Evolutionary conservation across 2,329 filamentous ascomycete genomes (phyloP).

Genomic region (Microdochium trichocladiopsis): DNA sequence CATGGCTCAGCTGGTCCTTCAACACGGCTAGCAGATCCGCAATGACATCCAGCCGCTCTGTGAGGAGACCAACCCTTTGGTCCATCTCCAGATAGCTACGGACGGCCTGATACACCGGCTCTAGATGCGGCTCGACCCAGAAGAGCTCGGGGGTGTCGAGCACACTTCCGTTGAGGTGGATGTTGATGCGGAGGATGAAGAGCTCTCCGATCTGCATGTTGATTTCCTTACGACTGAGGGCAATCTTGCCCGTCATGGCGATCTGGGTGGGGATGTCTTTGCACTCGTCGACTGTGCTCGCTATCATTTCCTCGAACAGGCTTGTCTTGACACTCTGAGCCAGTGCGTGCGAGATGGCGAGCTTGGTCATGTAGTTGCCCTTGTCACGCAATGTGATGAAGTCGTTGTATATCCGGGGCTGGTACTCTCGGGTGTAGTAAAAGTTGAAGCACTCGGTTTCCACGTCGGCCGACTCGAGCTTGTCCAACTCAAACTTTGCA

Average conservation of each 20-base stretch:
- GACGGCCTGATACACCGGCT: slow-evolving; percentile 93
- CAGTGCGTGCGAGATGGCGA: slow-evolving; percentile 91
- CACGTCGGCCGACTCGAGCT: slow-evolving; percentile 78
- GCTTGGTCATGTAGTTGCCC: slow-evolving; percentile 95
- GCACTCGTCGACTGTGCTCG: slow-evolving; percentile 86
- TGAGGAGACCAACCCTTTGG: slow-evolving; percentile 82
- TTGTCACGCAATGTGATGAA: slow-evolving; percentile 95
- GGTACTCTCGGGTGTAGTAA: slow-evolving; percentile 97
- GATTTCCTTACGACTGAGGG: slow-evolving; percentile 80
- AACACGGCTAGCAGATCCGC: slow-evolving; percentile 86
- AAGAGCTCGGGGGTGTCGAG: slow-evolving; percentile 96
- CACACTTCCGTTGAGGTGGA: slow-evolving; percentile 93
- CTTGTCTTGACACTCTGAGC: slow-evolving; percentile 87
- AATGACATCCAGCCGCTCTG: slow-evolving; percentile 86
- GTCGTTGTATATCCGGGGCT: slow-evolving; percentile 98
- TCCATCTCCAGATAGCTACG: slow-evolving; percentile 97
- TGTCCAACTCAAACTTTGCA: slow-evolving; percentile 87
- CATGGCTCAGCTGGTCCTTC: slow-evolving; percentile 92
- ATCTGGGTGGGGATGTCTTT: slow-evolving; percentile 92
- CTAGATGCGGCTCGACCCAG: slow-evolving; percentile 95
- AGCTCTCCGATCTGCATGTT: slow-evolving; percentile 99
- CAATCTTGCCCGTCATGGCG: slow-evolving; percentile 85
- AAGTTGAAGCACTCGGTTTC: slow-evolving; percentile 98
- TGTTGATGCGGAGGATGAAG: slow-evolving; percentile 95
- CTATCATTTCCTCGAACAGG: slow-evolving; percentile 90